These are phyloP conservation scores for Russula foetens DNA, from an alignment of 768 basidiomycete species.

Conservation along the genomic window DNA sequence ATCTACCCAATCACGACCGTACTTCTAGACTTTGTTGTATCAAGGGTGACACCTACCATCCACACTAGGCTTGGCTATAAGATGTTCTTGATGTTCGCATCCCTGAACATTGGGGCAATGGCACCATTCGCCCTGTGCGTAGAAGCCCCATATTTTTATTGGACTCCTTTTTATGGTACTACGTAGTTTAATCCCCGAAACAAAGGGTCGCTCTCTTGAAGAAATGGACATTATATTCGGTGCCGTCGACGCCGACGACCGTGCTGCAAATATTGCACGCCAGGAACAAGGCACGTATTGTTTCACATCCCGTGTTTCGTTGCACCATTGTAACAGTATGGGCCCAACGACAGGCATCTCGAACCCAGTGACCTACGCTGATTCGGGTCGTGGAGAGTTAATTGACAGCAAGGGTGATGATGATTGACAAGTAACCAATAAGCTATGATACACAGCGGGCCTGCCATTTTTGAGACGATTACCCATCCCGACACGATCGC, in stretches of 20 bases:
- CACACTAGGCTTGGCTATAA: conserved; percentile 58
- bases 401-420: background rate
- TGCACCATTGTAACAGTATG: background rate
- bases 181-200: conserved; percentile 33
- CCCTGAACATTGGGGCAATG: conserved; percentile 69
- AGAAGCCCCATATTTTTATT: background rate
- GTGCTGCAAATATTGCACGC: conserved; percentile 43
- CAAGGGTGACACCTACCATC: conserved; percentile 62
- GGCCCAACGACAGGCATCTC: background rate
- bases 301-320: background rate
- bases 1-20: too few species aligned
- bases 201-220: conserved; percentile 37
- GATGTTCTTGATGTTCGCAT: conserved; percentile 68
- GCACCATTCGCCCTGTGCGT: conserved; percentile 55
- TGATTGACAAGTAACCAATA: background rate
- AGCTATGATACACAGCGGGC: background rate
- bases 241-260: conserved; percentile 44
- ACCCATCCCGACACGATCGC: too few species aligned
- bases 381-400: background rate
- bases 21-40: conserved; percentile 54
- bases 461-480: too few species aligned
- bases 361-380: background rate
- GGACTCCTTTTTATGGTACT: background rate
- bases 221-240: conserved; percentile 57
- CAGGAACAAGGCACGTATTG: conserved; percentile 31